Evolutionary conservation across 2,329 filamentous ascomycete genomes (phyloP).

Genomic region (Colletotrichum orchidophilum): DNA sequence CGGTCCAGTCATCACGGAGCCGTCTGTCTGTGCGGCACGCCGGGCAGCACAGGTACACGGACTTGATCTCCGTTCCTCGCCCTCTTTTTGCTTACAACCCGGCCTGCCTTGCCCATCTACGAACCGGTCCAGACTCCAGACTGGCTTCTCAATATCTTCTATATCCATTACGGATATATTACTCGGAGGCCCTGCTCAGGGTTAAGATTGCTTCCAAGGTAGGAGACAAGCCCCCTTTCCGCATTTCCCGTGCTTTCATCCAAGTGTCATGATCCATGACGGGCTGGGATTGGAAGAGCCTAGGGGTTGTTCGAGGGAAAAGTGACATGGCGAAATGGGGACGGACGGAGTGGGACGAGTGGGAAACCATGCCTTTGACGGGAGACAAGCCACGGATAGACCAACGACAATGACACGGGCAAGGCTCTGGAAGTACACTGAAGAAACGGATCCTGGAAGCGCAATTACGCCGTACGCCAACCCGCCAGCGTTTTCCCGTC

Average conservation of each 20-base stretch:
- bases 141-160: neutral
- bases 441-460: neutral
- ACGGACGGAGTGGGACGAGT: neutral
- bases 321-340: neutral
- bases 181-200: neutral
- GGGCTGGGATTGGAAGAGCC: neutral
- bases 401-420: neutral
- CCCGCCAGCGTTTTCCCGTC: neutral
- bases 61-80: neutral
- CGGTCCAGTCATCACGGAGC: neutral
- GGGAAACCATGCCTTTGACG: neutral
- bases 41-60: neutral
- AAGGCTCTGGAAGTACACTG: neutral
- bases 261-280: neutral
- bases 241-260: neutral
- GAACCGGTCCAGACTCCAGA: neutral
- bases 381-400: neutral
- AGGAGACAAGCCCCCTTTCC: neutral
- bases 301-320: neutral
- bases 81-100: neutral
- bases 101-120: neutral
- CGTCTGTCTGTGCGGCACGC: neutral
- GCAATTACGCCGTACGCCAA: neutral
- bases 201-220: neutral
- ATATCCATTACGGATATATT: neutral